Base-by-base conservation (phyloP, 2,329 filamentous ascomycete genomes). In the Cercospora canescens region DNA sequence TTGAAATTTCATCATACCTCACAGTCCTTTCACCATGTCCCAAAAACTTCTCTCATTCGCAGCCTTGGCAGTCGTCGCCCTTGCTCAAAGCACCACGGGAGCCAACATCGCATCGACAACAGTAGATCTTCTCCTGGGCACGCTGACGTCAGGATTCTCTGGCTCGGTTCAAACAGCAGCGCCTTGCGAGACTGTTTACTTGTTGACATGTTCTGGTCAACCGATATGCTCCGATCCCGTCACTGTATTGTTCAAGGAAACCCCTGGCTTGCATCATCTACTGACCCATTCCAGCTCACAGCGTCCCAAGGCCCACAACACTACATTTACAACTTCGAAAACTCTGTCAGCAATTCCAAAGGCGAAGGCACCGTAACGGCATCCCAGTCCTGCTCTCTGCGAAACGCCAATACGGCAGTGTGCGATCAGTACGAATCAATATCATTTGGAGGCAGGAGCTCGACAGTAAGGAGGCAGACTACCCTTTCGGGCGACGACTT, bases 231-330 rank as follows among this genome's bases (percentile, higher is more conserved):
- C 62, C 16, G 30, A 48, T 6, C 12, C 59, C 34, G 24, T 39
- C 16, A 39, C 28, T 16, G 37, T 56, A 64, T 21, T 34, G 7
- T 12, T 24, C 16, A 14, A 32, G 30, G 9, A 32, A 18, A 45
- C 1, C 11, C n/a, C n/a, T 50, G 11, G 12, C 4, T 21, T 32
- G 11, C 16, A 18, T 4, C 9, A 2, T 21, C 9, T 52, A 59
- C 56, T 61, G 48, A 60, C 26, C 18, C 26, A 14, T 48, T 16
- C n/a, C 30, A 69, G 63, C 50, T 70, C 55, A 62, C 58, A 5
- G 62, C 66, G n/a, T 65, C 66, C 12, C 61, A 66, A 59, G 39
- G 61, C 9, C 66, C 66, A 32, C 48, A 52, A 32, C 54, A 56
- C 4, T 66, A 67, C 50, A 61, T 61, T 7, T 61, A 52, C 59